Evolutionary conservation across 495 filamentous ascomycete genomes (phyloP).

Genomic region (Pyronema domesticum): DNA sequence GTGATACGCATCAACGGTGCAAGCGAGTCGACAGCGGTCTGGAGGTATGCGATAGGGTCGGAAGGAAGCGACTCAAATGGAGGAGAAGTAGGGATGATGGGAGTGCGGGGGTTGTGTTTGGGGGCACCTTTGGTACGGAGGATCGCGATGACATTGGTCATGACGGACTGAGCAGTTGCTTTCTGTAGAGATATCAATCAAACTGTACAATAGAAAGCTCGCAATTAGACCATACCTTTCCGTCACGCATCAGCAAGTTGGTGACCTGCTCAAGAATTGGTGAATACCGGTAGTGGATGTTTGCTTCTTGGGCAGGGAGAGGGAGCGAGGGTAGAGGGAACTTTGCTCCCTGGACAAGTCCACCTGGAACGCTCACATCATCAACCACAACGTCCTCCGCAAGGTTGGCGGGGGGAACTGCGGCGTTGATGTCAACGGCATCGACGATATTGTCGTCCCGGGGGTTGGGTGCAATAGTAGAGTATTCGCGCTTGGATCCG

Average conservation of each 20-base stretch:
- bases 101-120: conserved; percentile 43
- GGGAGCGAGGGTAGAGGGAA: conserved; percentile 53
- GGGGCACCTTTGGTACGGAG: conserved; percentile 74
- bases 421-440: conserved; percentile 5
- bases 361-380: conserved; percentile 14
- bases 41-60: conserved; percentile 62
- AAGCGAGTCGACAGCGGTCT: conserved; percentile 86
- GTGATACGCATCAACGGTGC: conserved; percentile 70
- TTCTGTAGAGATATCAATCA: conserved; percentile 35
- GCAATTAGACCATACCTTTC: conserved; percentile 58
- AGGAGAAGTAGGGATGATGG: conserved; percentile 55
- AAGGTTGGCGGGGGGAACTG: conserved; percentile 13
- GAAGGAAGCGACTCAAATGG: conserved; percentile 55
- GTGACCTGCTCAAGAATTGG: conserved; percentile 68
- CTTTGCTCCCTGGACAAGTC: conserved; percentile 41
- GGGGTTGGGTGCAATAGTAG: conserved; percentile 7
- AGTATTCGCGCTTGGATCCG: conserved; percentile 12
- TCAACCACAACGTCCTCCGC: conserved; percentile 8
- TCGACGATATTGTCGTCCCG: neutral
- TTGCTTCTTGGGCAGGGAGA: conserved; percentile 35
- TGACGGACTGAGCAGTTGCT: conserved; percentile 27
- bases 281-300: conserved; percentile 64
- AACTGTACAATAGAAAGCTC: conserved; percentile 6
- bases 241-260: conserved; percentile 74
- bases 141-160: conserved; percentile 66